These are phyloP conservation scores for Penicillium olsonii DNA, from an alignment of 2,329 filamentous ascomycete genomes.

Conservation along the genomic window DNA sequence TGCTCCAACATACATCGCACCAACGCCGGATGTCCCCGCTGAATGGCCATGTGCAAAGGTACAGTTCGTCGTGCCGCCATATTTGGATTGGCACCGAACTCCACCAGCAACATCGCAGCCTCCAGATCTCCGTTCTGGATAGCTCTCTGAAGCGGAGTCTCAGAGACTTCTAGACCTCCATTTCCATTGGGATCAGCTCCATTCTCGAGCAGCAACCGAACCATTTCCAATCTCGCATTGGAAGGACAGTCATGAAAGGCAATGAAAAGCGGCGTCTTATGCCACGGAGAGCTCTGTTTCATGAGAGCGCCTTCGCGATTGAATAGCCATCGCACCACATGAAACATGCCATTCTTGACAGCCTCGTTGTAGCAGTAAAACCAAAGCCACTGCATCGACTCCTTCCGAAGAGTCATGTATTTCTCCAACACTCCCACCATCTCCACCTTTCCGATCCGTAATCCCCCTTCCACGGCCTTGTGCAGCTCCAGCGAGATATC, in stretches of 20 bases:
- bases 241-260: not conserved
- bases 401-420: not conserved
- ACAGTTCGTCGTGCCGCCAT: not conserved
- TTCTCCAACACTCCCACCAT: not conserved
- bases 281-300: not conserved
- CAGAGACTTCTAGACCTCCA: not conserved
- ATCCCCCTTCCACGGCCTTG: not conserved
- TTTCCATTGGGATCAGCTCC: not conserved
- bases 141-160: not conserved
- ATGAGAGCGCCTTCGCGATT: not conserved
- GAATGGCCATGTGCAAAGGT: not conserved
- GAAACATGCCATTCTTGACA: not conserved
- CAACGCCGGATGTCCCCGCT: not conserved
- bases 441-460: not conserved
- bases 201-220: not conserved
- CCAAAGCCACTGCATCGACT: not conserved
- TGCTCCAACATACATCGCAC: not conserved
- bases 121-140: not conserved
- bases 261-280: not conserved
- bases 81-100: not conserved
- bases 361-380: not conserved
- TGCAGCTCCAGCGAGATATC: not conserved
- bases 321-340: not conserved
- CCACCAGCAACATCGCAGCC: not conserved
- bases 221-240: not conserved